Evolutionary conservation across 305 asterid species (phyloP).

Genomic region (Ajuga reptans): DNA sequence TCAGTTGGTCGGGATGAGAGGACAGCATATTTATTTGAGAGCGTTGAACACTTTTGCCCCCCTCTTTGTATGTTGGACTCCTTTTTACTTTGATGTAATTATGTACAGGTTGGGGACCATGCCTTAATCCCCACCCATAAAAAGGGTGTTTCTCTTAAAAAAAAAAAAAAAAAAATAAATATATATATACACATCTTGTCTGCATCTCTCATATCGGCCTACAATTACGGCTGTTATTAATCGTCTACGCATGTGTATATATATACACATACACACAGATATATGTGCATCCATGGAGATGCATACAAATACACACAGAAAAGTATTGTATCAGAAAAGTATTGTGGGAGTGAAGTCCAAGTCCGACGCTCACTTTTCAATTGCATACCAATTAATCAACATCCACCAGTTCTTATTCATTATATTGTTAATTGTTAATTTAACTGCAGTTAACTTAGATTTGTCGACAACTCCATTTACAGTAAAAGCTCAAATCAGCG

Average conservation of each 20-base stretch:
- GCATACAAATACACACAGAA: no score
- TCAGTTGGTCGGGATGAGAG: no score
- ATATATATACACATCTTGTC: background rate
- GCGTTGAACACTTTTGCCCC: no score
- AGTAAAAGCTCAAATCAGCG: conserved; percentile 15
- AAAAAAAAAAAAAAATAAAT: no score
- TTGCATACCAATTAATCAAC: background rate
- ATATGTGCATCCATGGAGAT: background rate
- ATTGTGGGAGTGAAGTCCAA: background rate
- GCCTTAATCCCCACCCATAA: no score
- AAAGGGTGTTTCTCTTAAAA: no score
- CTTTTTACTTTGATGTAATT: no score
- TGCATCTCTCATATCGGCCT: background rate
- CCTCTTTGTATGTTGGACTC: no score
- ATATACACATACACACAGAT: background rate
- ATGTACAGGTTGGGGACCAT: no score
- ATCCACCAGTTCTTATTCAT: background rate
- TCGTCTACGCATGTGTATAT: background rate
- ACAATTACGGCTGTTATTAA: conserved; percentile 2
- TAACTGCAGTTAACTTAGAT: conserved; percentile 15
- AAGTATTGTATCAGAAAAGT: background rate
- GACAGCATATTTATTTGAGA: no score
- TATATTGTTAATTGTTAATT: background rate
- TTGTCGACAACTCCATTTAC: conserved; percentile 17
- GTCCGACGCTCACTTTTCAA: background rate